Base-by-base conservation (phyloP, 768 basidiomycete species). In the Tephrocybe rancida region DNA sequence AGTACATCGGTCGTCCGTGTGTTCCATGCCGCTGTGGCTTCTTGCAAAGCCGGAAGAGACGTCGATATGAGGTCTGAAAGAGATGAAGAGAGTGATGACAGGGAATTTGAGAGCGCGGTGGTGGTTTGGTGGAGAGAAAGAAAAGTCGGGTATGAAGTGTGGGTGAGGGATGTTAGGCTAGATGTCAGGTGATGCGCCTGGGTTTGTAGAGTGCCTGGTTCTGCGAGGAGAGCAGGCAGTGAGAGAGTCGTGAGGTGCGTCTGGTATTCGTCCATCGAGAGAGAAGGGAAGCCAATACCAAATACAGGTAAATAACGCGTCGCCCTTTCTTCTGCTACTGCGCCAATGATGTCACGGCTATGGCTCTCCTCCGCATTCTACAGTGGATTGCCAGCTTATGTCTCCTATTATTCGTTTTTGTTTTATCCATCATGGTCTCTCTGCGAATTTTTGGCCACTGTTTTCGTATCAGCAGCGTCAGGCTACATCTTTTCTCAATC, bases 111-210 rank as follows among this genome's bases (percentile, higher is more conserved):
- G 51, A 97, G 81, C 0, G 88, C 84, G 44, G 84, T 83, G 3
- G 92, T 91, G 16, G 90, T 88, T 43, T 80, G 70, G 67, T 95
- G 93, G 10, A 95, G 79, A n/a, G 90, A 87, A 57, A 96, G 82
- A 67, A 97, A 96, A 0, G 93, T 94, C 25, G 90, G 85, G 69
- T 97, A 95, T 21, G 94, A 94, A 3, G 92, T 87, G 55, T 92
- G 89, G 50, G 94, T 95, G 13, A 98, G 81, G 37, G 90, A 88
- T 9, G 91, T 95, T 57, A 97, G 77, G 50, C 93, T 95, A 41
- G 91, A 87, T 6, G 92, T 93, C 48, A 97, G 81, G 55, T 93
- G 89, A 45, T 92, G 86, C 0, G 90, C 83, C 53, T 95, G 92
- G 1, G 92, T 89, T 45, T 90, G 84, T 48, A 98, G 86, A 34